Evolutionary conservation across 352 stramenopile species (phyloP).

Genomic region (Phytophthora hybrid): DNA sequence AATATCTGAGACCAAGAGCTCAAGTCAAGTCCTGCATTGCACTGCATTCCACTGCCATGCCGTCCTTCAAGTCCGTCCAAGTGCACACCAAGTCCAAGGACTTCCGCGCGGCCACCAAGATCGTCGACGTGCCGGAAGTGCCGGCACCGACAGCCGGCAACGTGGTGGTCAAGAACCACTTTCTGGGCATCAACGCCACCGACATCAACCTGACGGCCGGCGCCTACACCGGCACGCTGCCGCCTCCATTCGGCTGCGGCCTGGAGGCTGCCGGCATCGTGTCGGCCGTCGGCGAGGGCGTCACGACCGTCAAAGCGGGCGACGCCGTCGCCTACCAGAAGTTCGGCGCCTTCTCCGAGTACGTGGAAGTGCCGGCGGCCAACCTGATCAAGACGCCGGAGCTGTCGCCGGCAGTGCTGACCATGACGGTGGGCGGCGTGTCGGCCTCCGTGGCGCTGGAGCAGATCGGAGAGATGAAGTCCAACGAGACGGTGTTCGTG

Average conservation of each 20-base stretch:
- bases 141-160: constrained; percentile 22
- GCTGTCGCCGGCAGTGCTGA: constrained; percentile 24
- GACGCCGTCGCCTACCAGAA: constrained; percentile 53
- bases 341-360: constrained; percentile 33
- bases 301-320: constrained; percentile 53
- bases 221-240: constrained; percentile 35
- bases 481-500: constrained; percentile 34
- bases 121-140: constrained; percentile 37
- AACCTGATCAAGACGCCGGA: constrained; percentile 35
- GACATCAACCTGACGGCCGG: constrained; percentile 61
- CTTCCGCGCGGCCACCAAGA: constrained; percentile 39
- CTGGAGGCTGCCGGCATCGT: constrained; percentile 56
- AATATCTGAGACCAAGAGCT: constrained; percentile 16
- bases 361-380: constrained; percentile 25
- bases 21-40: constrained; percentile 10
- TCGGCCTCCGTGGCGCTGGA: constrained; percentile 35
- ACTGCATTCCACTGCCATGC: constrained; percentile 14
- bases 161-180: constrained; percentile 42
- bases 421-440: constrained; percentile 36
- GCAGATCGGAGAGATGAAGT: constrained; percentile 37
- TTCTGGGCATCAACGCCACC: constrained; percentile 59
- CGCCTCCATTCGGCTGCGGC: constrained; percentile 59
- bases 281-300: constrained; percentile 40
- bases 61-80: constrained; percentile 43
- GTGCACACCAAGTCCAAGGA: constrained; percentile 56